These are phyloP conservation scores for Cornus kousa DNA, from an alignment of 148 eudicot species.

Conservation along the genomic window DNA sequence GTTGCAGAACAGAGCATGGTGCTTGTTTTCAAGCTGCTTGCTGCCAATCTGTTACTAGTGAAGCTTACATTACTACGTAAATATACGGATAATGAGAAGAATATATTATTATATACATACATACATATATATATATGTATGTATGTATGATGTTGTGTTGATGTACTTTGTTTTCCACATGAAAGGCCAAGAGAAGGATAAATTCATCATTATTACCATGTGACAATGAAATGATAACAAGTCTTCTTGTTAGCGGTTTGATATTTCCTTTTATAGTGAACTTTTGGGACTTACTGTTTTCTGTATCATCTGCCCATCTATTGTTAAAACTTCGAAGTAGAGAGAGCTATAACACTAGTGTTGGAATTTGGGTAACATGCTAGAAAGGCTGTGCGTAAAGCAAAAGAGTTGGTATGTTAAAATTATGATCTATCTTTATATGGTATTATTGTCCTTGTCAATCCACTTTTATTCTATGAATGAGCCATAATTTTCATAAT, in stretches of 20 bases:
- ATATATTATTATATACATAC: neutral
- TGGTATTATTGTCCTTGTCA: no score
- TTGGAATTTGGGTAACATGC: neutral
- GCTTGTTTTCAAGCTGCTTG: slow-evolving; percentile 74
- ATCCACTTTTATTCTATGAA: no score
- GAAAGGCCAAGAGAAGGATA: neutral
- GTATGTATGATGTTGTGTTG: neutral
- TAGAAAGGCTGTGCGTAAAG: neutral
- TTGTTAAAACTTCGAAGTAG: neutral
- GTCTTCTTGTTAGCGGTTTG: neutral
- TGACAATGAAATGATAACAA: no score
- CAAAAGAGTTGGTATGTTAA: no score
- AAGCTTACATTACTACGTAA: neutral
- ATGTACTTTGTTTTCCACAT: neutral
- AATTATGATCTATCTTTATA: neutral
- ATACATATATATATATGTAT: neutral
- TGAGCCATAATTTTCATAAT: no score
- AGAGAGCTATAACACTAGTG: neutral
- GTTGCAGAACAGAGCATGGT: slow-evolving; percentile 66
- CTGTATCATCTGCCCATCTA: neutral
- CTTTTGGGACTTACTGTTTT: neutral
- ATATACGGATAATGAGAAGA: neutral
- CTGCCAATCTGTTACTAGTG: slow-evolving; percentile 27
- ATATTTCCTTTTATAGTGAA: neutral
- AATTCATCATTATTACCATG: neutral